phyloP scores from a whole-genome alignment of 2,329 filamentous ascomycete species.

The Dothideomycetidae sp. region DNA sequence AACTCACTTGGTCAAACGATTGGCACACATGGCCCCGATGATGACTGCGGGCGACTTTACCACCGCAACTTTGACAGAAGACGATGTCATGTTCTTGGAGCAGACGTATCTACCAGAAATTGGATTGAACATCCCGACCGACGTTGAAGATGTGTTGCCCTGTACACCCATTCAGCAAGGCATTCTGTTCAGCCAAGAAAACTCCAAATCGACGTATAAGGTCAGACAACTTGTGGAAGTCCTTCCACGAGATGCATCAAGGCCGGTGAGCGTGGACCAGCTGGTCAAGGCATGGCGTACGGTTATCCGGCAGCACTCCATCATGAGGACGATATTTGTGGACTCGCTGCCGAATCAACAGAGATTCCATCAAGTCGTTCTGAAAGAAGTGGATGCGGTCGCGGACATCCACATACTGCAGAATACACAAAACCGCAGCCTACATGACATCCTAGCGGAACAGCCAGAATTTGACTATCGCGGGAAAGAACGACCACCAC shows the following conservation, averaged over 20 bases:
- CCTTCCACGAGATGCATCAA: background rate
- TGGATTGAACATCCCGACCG: background rate
- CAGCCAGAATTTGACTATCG: background rate
- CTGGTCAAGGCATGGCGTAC: background rate
- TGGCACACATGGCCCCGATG: background rate
- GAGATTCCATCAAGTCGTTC: background rate
- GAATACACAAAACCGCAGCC: background rate
- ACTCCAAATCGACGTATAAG: background rate
- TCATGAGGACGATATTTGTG: background rate
- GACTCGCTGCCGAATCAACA: background rate
- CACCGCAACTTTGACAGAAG: background rate
- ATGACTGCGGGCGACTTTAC: background rate
- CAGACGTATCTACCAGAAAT: background rate
- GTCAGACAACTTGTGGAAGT: background rate
- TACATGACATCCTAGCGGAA: no score
- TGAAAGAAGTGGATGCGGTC: background rate
- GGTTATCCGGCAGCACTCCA: background rate
- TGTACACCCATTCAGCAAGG: slow-evolving; percentile 2
- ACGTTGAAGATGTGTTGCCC: slow-evolving; percentile 4
- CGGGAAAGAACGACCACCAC: background rate
- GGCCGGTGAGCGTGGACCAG: background rate
- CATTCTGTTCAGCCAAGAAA: background rate
- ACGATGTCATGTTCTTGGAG: background rate
- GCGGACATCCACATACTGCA: background rate
- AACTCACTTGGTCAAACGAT: background rate